A percentile compares a stretch with the other conserved stretches of the same genome.
Evolutionary conservation across 495 filamentous ascomycete genomes (phyloP).

Genomic region (Penicillium crystallinum): DNA sequence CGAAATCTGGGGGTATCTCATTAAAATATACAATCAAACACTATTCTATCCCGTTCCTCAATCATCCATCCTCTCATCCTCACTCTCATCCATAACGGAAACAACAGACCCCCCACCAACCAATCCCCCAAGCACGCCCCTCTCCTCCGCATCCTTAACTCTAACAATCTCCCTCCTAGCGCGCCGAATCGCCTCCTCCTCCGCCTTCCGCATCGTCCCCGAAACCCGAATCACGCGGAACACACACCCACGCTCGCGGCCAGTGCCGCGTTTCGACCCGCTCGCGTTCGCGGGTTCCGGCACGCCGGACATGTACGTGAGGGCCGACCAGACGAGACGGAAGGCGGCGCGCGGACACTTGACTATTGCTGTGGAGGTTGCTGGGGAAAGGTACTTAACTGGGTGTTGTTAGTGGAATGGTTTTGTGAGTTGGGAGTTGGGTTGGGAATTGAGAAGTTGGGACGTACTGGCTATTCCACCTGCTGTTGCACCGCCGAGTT

Average conservation of each 20-base stretch:
- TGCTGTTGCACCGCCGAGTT: constrained; percentile 46
- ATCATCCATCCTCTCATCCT: constrained; percentile 47
- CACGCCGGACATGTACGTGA: constrained; percentile 74
- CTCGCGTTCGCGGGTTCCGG: constrained; percentile 33
- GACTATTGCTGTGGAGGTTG: constrained; percentile 92
- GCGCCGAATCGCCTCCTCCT: constrained; percentile 79
- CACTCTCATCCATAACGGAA: constrained; percentile 35
- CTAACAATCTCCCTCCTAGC: constrained; percentile 66
- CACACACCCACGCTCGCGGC: constrained; percentile 52
- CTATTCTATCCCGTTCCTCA: constrained; percentile 8
- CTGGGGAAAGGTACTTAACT: constrained; percentile 91
- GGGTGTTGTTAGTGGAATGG: constrained; percentile 6
- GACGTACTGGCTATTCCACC: constrained; percentile 58
- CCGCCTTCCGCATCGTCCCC: constrained; percentile 87
- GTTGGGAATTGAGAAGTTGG: neutral
- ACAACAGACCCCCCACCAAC: constrained; percentile 22
- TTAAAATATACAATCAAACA: constrained; percentile 6
- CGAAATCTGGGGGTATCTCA: constrained; percentile 28
- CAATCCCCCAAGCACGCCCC: constrained; percentile 38
- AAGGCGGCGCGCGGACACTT: constrained; percentile 73
- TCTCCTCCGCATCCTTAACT: constrained; percentile 45
- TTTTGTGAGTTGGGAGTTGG: neutral
- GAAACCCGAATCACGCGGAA: constrained; percentile 87
- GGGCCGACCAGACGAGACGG: constrained; percentile 80
- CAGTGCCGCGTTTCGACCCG: constrained; percentile 25